Conservation (phyloP, 495 filamentous ascomycete genomes). For the Aspergillus kassunensis region DNA sequence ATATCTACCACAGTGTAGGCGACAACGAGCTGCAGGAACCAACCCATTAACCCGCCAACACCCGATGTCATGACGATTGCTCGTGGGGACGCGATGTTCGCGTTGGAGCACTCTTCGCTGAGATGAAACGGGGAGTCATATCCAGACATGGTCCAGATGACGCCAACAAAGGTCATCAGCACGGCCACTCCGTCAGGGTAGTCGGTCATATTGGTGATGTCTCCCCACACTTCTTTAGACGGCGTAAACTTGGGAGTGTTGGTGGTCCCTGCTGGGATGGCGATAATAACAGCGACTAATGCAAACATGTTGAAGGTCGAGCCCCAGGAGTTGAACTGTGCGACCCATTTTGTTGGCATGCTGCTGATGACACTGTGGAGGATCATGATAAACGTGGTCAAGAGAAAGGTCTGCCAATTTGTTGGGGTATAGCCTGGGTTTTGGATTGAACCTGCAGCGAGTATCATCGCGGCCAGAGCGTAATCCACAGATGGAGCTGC, state of each 20-base stretch:
- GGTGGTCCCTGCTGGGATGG: constrained; percentile 61
- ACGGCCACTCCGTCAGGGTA: constrained; percentile 69
- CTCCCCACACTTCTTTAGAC: constrained; percentile 63
- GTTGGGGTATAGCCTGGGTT: constrained; percentile 63
- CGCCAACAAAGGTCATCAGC: constrained; percentile 69
- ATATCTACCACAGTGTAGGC: constrained; percentile 78
- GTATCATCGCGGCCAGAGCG: constrained; percentile 64
- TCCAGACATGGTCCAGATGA: constrained; percentile 64
- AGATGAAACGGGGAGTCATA: constrained; percentile 77
- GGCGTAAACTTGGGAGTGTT: constrained; percentile 60
- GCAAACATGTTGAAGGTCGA: constrained; percentile 73
- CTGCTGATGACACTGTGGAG: constrained; percentile 69
- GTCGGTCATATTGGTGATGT: constrained; percentile 64
- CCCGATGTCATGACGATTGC: constrained; percentile 72
- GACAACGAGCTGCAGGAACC: constrained; percentile 72
- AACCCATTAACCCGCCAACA: constrained; percentile 66
- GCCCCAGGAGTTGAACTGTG: constrained; percentile 70
- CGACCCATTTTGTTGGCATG: constrained; percentile 71
- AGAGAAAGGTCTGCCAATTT: constrained; percentile 65
- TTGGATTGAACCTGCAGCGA: constrained; percentile 64
- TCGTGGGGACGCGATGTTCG: constrained; percentile 67
- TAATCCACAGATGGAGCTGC: constrained; percentile 65
- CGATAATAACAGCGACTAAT: constrained; percentile 62
- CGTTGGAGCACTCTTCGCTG: constrained; percentile 74
- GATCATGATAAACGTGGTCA: constrained; percentile 66